These are phyloP conservation scores for Decorospora gaudefroyi DNA, from an alignment of 2,329 filamentous ascomycete genomes.

Conservation along the genomic window DNA sequence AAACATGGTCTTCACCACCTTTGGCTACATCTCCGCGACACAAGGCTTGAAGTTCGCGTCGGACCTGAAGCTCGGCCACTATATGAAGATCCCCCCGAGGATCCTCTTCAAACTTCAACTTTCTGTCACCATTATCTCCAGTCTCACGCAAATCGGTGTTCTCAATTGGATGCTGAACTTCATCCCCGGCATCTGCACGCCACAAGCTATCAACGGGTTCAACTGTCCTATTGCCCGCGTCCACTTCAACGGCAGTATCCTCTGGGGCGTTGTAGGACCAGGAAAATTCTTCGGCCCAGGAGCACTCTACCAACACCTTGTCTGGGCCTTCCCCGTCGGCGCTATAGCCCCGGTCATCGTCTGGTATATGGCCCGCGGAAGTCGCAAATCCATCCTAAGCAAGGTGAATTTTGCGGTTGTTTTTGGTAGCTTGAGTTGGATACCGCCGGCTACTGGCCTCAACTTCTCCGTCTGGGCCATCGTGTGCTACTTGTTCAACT, in stretches of 20 bases:
- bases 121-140: slow-evolving; percentile 74
- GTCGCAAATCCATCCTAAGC: slow-evolving; percentile 65
- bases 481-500: slow-evolving; percentile 85
- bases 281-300: slow-evolving; percentile 77
- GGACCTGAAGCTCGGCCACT: slow-evolving; percentile 84
- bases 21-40: slow-evolving; percentile 84
- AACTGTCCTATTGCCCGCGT: slow-evolving; percentile 85
- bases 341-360: slow-evolving; percentile 73
- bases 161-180: slow-evolving; percentile 89
- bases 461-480: slow-evolving; percentile 88
- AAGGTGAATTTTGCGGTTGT: slow-evolving; percentile 83
- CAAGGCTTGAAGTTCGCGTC: slow-evolving; percentile 89
- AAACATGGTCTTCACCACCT: slow-evolving; percentile 93
- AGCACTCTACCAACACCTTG: slow-evolving; percentile 73
- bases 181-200: slow-evolving; percentile 76
- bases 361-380: slow-evolving; percentile 68
- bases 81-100: slow-evolving; percentile 85
- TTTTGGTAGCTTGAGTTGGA: slow-evolving; percentile 82
- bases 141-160: slow-evolving; percentile 78
- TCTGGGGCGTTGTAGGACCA: slow-evolving; percentile 88
- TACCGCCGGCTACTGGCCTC: slow-evolving; percentile 78
- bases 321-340: slow-evolving; percentile 82
- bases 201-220: slow-evolving; percentile 81
- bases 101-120: slow-evolving; percentile 79
- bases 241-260: slow-evolving; percentile 86